phyloP scores from a whole-genome alignment of 2,329 filamentous ascomycete genomes.

The Neofusicoccum laricinum region DNA sequence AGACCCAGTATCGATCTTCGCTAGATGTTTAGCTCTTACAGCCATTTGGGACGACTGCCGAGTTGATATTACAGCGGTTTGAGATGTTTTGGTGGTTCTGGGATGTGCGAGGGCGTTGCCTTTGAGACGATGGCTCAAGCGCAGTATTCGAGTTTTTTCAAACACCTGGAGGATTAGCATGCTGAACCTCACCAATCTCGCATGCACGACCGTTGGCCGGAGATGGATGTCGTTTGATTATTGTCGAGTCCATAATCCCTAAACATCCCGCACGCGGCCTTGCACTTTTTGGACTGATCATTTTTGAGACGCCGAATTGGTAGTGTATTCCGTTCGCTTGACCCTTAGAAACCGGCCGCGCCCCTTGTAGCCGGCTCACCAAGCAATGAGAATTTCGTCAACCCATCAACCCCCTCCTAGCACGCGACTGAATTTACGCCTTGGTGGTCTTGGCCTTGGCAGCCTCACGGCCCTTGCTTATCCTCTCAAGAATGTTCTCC shows the following conservation, averaged over 20 bases:
- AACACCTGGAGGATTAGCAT: not conserved
- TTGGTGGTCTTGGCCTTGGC: constrained; percentile 62
- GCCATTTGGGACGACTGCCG: constrained; percentile 69
- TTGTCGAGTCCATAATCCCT: constrained; percentile 30
- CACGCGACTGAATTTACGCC: constrained; percentile 42
- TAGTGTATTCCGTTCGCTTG: constrained; percentile 40
- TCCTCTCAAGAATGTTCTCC: constrained; percentile 82
- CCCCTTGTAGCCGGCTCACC: constrained; percentile 27
- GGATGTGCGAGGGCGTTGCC: not conserved
- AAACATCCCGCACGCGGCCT: constrained; percentile 37
- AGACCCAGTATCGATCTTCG: constrained; percentile 66
- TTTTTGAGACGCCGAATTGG: constrained; percentile 27
- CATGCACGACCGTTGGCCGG: not conserved
- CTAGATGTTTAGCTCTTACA: constrained; percentile 88
- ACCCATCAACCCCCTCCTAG: constrained; percentile 26
- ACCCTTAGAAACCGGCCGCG: constrained; percentile 30
- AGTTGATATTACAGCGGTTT: constrained; percentile 84
- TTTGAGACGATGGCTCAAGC: not conserved
- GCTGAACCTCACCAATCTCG: not conserved
- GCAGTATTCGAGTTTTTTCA: not conserved
- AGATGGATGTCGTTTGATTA: constrained; percentile 16
- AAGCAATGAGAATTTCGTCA: constrained; percentile 39
- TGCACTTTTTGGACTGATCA: constrained; percentile 27
- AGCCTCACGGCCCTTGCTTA: constrained; percentile 75
- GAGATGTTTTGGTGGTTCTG: not conserved